Evolutionary conservation across 306 rosid species (phyloP).

Genomic region (Sicyos edulis): DNA sequence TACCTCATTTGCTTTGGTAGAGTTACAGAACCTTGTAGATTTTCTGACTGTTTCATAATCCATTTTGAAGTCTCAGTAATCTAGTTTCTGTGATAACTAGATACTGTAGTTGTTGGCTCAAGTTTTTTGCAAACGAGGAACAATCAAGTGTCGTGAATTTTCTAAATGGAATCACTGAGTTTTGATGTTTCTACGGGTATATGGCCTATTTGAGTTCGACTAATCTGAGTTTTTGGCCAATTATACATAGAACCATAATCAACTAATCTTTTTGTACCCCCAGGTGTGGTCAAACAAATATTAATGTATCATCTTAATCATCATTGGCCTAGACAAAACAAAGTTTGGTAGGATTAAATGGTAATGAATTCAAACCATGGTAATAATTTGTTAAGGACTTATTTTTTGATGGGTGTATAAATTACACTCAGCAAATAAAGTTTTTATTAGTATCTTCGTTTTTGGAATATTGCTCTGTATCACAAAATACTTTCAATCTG

Average conservation of each 20-base stretch:
- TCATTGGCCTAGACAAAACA: no score
- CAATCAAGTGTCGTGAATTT: not conserved
- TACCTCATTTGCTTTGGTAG: not conserved
- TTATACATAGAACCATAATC: not conserved
- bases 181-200: not conserved
- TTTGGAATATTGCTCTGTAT: not conserved
- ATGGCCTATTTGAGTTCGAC: not conserved
- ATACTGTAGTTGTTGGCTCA: not conserved
- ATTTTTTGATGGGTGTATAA: no score
- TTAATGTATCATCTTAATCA: no score
- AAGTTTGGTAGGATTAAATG: no score
- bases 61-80: not conserved
- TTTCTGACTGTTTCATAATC: not conserved
- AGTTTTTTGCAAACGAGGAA: not conserved
- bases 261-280: not conserved
- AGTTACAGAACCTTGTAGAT: constrained; percentile 1
- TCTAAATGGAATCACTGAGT: no score
- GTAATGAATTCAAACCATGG: no score
- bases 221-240: not conserved
- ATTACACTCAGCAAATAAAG: no score
- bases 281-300: not conserved
- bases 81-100: not conserved
- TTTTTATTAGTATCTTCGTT: no score
- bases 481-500: no score
- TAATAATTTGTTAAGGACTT: no score